Base-by-base conservation (phyloP, 305 asterid genomes). In the Fraxinus albicans region DNA sequence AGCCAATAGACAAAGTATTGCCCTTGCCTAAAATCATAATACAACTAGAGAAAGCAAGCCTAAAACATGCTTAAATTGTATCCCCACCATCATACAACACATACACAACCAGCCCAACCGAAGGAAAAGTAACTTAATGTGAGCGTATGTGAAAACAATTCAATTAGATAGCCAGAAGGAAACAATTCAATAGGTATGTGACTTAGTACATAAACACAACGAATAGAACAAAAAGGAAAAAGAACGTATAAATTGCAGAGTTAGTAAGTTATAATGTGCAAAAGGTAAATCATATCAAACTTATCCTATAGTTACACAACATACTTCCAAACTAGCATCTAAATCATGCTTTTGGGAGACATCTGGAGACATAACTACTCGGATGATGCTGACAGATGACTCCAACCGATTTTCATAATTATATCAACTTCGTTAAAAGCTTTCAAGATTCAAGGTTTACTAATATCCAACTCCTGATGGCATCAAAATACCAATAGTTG, bases 171-270 rank as follows among this genome's bases (percentile, higher is more conserved):
- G 19, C 74, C 19, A 27, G 36, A 67, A 67, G 36, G 15, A 23
- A 21, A 21, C 70, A 60, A 8, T 60, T 25, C 17, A 8, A 27
- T 7, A 72, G 79, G 40, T 12, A 23, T 19, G 72, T 47, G 73
- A 70, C 27, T 47, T 67, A 9, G 35, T 27, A 25, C 36, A 67
- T 13, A 21, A 58, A 58, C 70, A 60, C 70, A 21, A 29, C 75
- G 6, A 69, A 69, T 29, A 29, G 40, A 69, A 73, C 25, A 42
- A 81, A 78, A 81, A 55, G 29, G 67, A 17, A 75, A 75, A 81
- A 36, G 19, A 75, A 8, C n/a, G 3, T 42, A 38, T 33, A 40
- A 65, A 82, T 42, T 47, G 67, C 35, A 40, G 67, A 58, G 67
- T 13, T 34, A 27, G 23, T 8, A 42, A 82, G 75, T 69, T 69